Percentiles rank a stretch among this genome's conserved stretches.
Evolutionary conservation across 2,329 filamentous ascomycete species (phyloP).

Genomic region (Thermoascus crustaceus): DNA sequence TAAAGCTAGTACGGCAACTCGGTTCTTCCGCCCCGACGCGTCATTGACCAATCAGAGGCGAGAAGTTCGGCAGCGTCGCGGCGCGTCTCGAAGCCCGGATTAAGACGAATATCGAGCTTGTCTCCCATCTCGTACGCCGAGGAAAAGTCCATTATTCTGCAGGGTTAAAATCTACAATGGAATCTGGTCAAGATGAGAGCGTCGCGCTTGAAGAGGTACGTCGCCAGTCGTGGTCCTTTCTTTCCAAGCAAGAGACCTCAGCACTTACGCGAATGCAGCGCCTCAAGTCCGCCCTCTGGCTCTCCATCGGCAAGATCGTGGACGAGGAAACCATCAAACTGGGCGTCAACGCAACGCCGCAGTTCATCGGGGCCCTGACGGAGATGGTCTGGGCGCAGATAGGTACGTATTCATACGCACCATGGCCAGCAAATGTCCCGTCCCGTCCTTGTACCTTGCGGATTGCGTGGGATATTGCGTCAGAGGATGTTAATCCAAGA

Average conservation of each 20-base stretch:
- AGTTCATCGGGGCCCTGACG: constrained; percentile 78
- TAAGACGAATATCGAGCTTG: constrained; percentile 9
- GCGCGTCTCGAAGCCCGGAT: neutral
- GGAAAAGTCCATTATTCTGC: neutral
- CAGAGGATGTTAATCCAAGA: neutral
- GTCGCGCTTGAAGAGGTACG: constrained; percentile 27
- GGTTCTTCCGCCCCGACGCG: constrained; percentile 9
- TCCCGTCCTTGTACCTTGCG: neutral
- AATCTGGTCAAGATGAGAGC: constrained; percentile 23
- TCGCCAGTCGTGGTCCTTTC: neutral
- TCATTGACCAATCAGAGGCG: constrained; percentile 13
- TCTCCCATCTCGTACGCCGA: constrained; percentile 2
- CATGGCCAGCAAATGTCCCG: neutral
- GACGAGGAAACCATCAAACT: constrained; percentile 70
- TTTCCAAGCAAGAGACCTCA: too few relatives aligned
- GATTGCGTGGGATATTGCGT: constrained; percentile 1
- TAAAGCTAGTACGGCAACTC: neutral
- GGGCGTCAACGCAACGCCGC: constrained; percentile 78
- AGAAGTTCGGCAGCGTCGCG: neutral
- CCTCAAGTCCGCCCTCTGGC: constrained; percentile 79
- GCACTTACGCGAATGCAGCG: too few relatives aligned
- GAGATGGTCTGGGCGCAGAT: constrained; percentile 85
- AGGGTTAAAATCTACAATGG: constrained; percentile 3
- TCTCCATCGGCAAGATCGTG: constrained; percentile 74
- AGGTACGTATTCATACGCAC: constrained; percentile 49